Base-by-base conservation (phyloP, 345 rosid genomes). In the Draba incana region DNA sequence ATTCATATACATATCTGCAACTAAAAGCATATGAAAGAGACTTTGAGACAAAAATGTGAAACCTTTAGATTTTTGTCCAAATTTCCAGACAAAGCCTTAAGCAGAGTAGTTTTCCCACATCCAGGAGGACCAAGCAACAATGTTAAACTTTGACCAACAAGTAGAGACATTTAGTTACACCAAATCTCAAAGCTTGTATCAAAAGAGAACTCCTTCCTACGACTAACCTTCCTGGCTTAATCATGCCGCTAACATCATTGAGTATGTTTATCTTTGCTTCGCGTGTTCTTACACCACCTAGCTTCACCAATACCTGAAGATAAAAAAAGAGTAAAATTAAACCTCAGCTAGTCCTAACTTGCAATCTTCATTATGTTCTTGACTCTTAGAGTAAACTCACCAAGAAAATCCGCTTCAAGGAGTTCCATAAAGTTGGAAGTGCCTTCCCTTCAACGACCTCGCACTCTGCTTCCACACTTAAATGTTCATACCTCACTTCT, bases 121-220 rank as follows among this genome's bases (percentile, higher is more conserved):
- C 97, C 93, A 43, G 93, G 96, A 31, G 93, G 93, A 30, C 96
- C 96, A 62, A 89, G 89, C 67, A 89, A 65, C 42, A 89, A 54
- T 47, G 93, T 84, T 81, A 87, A 80, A 70, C 96, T 84, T 13
- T 43, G 13, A 43, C 80, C 46, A 58, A 46, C 27, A 48, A 44
- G 23, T 38, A 42, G 24, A 25, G n/a, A 57, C 6, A 30, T 55
- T 55, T 39, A 45, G 57, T 56, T 62, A 52, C 38, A 57, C 50
- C 57, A 25, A 37, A 15, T 14, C 41, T 44, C 58, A 56, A 61
- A 54, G 30, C 55, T 43, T 35, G 30, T 20, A 45, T 28, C 12
- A 55, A 25, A 45, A 62, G 39, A 44, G 44, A 67, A 14, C 10
- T 35, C 12, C 37, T 8, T 42, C 13, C 37, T 42, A 23, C 30